Evolutionary conservation across 306 rosid species (phyloP).

Genomic region (Arachis stenosperma): DNA sequence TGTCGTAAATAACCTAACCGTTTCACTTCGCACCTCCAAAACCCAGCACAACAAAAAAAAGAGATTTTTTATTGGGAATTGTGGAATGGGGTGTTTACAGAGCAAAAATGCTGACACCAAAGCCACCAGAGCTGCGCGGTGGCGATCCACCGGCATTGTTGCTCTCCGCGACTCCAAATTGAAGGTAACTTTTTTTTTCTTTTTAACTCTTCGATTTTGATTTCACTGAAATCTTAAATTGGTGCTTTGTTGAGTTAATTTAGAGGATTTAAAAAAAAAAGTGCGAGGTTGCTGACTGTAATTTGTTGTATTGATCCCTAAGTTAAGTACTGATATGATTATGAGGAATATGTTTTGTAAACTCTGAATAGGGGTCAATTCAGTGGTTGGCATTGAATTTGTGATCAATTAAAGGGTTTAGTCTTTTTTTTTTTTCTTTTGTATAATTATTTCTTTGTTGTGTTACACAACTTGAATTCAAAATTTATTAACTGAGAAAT

Average conservation of each 20-base stretch:
- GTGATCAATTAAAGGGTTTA: neutral
- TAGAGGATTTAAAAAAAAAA: neutral
- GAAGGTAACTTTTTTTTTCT: conserved; percentile 53
- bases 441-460: neutral
- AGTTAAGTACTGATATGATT: neutral
- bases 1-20: neutral
- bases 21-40: neutral
- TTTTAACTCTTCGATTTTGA: neutral
- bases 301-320: neutral
- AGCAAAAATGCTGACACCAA: conserved; percentile 69
- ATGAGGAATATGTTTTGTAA: too few species aligned
- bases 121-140: conserved; percentile 66
- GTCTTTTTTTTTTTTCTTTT: neutral
- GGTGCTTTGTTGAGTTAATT: neutral
- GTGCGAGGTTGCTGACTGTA: neutral
- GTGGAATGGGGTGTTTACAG: conserved; percentile 67
- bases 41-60: neutral
- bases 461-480: neutral
- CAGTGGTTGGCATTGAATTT: neutral
- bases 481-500: neutral
- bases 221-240: neutral
- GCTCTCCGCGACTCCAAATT: conserved; percentile 87
- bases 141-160: conserved; percentile 97
- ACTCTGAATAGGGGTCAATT: neutral
- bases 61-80: neutral